Evolutionary conservation across 352 stramenopile genomes (phyloP), one percentile per base, ranked within the genome.

Genomic region (Blastocystis sp.): DNA sequence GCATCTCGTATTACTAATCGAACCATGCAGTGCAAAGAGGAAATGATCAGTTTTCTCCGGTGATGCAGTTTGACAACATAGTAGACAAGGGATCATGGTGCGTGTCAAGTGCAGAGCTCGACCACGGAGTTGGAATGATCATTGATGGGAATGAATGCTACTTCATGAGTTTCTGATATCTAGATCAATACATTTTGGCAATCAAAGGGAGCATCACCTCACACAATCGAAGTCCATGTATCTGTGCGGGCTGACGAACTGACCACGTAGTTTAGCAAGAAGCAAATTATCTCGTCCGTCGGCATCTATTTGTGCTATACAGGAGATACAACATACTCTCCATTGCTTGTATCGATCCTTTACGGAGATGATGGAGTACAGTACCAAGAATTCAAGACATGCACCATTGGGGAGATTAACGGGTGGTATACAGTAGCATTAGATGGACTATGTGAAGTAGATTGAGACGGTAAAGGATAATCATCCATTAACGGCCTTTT

Each of bases 121-220:
- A 52, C n/a, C 60, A 84, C 66, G 74, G 74, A 70, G 74, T 84
- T 1, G n/a, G 52, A n/a, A 84, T 69, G 10, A 84, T 84, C 0
- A 84, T 84, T 19, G 74, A 84, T 70, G 56, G 56, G 23, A 62
- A 84, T 84, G 74, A 69, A 38, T 5, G 43, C 5, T 14, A 21
- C 48, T 17, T 11, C 43, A 17, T 60, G 19, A 10, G 1, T 40
- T 48, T 2, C 23, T 67, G 23, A 67, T 56, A 9, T 59, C 17
- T 84, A 84, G 74, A 66, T 70, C 2, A 64, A 53, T 69, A 84
- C 74, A 43, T 84, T 69, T 45, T 84, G 74, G 74, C 74, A 84
- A 69, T 84, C 74, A 11, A 84, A 84, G 5, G 74, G 56, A 67
- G 56, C 53, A 45, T 10, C 2, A 11, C 74, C 74, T 59, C 74